phyloP scores from a whole-genome alignment of 2,329 filamentous ascomycete species.

The Keithomyces neogunnii region DNA sequence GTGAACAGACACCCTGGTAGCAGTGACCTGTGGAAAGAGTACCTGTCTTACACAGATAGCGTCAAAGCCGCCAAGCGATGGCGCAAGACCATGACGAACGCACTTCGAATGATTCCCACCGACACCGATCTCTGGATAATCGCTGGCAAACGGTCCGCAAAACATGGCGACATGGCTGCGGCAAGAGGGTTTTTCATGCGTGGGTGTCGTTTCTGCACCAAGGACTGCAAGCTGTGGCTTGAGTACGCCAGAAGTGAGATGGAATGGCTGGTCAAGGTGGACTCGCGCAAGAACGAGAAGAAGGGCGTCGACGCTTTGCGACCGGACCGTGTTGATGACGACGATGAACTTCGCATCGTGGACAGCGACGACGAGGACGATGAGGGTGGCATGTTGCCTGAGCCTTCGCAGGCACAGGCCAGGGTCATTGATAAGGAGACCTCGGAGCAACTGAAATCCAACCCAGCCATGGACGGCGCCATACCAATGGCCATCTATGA shows the following conservation, averaged over 20 bases:
- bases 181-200: slow-evolving; percentile 81
- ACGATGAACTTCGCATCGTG: slow-evolving; percentile 34
- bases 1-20: slow-evolving; percentile 79
- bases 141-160: slow-evolving; percentile 69
- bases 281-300: slow-evolving; percentile 54
- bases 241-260: slow-evolving; percentile 90
- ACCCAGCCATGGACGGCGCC: slow-evolving; percentile 82
- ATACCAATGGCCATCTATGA: slow-evolving; percentile 92
- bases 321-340: slow-evolving; percentile 40
- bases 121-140: slow-evolving; percentile 81
- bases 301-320: slow-evolving; percentile 29
- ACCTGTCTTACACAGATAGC: slow-evolving; percentile 70
- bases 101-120: slow-evolving; percentile 76
- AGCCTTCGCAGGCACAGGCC: slow-evolving; percentile 30
- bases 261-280: slow-evolving; percentile 80
- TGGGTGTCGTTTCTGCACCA: slow-evolving; percentile 81
- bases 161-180: slow-evolving; percentile 76
- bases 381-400: slow-evolving; percentile 34
- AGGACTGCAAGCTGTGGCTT: slow-evolving; percentile 67
- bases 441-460: slow-evolving; percentile 52
- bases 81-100: slow-evolving; percentile 55
- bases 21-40: slow-evolving; percentile 78
- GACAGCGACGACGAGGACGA: slow-evolving; percentile 36
- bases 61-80: slow-evolving; percentile 59
- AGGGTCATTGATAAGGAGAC: slow-evolving; percentile 39